Evolutionary conservation across 495 filamentous ascomycete genomes (phyloP).

Genomic region (Aspergillus wentii): DNA sequence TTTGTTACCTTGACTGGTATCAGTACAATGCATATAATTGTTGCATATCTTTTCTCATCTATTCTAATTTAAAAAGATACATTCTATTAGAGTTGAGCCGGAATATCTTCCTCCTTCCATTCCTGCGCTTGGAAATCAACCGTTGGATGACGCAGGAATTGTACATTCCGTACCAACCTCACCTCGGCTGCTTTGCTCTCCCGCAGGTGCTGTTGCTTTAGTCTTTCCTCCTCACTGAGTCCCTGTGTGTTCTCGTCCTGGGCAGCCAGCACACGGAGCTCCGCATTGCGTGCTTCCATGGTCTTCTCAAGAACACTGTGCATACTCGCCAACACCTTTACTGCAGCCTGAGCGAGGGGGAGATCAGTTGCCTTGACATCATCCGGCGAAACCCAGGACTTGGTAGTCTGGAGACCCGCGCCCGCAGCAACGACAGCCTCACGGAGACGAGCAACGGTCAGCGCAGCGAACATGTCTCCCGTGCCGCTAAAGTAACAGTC

Average conservation of each 20-base stretch:
- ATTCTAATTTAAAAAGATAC: too few species aligned
- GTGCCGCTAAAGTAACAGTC: conserved; percentile 93
- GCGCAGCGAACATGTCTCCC: conserved; percentile 95
- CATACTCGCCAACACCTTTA: conserved; percentile 93
- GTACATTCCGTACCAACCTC: conserved; percentile 66
- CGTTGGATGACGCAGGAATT: conserved; percentile 58
- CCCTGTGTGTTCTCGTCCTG: conserved; percentile 10
- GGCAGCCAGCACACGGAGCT: conserved; percentile 28
- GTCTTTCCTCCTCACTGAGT: conserved; percentile 41
- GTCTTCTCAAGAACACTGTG: conserved; percentile 78
- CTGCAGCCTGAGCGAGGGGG: conserved; percentile 74
- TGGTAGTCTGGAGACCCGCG: conserved; percentile 34
- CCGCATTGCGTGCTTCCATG: conserved; percentile 57
- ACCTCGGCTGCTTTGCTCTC: conserved; percentile 76
- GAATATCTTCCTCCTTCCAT: conserved; percentile 32
- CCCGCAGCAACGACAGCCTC: conserved; percentile 59
- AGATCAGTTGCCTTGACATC: conserved; percentile 62
- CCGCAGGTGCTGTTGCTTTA: conserved; percentile 61
- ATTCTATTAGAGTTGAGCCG: conserved; percentile 14
- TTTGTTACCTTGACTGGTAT: neutral
- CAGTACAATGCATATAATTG: neutral
- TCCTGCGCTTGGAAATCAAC: conserved; percentile 30
- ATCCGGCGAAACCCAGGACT: conserved; percentile 67
- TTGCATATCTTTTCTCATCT: too few species aligned
- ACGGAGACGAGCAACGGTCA: conserved; percentile 83